Conservation (phyloP, 2,329 filamentous ascomycete genomes). For the Rhynchosporium graminicola region DNA sequence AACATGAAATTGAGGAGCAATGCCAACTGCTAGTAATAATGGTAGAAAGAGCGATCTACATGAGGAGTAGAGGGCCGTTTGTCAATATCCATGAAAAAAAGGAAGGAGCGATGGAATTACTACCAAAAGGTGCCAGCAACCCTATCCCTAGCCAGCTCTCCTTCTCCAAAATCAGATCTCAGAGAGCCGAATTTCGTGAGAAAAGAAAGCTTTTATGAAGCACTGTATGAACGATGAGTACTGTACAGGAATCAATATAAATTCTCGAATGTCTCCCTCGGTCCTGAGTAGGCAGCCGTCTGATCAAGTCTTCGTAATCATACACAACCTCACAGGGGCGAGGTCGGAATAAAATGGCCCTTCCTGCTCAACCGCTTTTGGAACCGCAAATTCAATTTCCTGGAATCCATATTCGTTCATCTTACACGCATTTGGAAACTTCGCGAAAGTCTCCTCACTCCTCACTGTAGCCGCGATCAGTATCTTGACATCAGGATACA, state of each 20-base stretch:
- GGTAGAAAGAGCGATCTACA: too few relatives aligned
- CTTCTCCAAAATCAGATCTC: too few relatives aligned
- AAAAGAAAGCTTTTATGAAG: too few relatives aligned
- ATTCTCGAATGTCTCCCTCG: too few relatives aligned
- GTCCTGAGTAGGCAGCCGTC: neutral
- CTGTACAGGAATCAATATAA: neutral
- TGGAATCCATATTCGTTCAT: constrained; percentile 45
- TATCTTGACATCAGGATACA: constrained; percentile 58
- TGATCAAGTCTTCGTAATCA: constrained; percentile 39
- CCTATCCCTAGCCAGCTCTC: too few relatives aligned
- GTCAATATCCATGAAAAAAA: too few relatives aligned
- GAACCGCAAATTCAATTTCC: constrained; percentile 47
- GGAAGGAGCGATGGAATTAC: too few relatives aligned
- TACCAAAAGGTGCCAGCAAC: too few relatives aligned
- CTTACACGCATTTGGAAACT: constrained; percentile 60
- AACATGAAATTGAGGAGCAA: too few relatives aligned
- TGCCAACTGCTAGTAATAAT: too few relatives aligned
- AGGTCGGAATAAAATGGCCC: constrained; percentile 65
- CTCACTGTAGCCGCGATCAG: constrained; percentile 71
- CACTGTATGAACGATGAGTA: neutral
- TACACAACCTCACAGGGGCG: constrained; percentile 60
- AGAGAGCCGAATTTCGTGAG: neutral
- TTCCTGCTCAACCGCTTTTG: constrained; percentile 46
- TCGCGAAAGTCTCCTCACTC: constrained; percentile 67
- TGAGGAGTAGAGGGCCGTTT: too few relatives aligned